Conservation (phyloP, 2,329 filamentous ascomycete genomes). For the Pseudocercospora musae region DNA sequence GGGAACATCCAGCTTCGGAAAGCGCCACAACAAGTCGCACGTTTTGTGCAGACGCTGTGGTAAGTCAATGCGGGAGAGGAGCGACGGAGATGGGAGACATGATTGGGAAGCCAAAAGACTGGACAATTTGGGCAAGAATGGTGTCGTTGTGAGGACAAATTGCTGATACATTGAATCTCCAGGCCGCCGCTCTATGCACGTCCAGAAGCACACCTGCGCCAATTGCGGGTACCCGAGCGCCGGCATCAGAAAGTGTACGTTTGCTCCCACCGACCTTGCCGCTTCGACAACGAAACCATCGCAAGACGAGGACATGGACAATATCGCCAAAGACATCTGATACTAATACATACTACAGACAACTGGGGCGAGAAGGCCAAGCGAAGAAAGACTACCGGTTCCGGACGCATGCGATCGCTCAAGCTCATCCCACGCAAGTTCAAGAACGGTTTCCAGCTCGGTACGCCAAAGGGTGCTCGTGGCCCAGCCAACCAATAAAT, state of each 20-base stretch:
- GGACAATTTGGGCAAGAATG: background rate
- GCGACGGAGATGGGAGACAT: conserved; percentile 1
- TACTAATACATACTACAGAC: conserved; percentile 47
- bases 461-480: conserved; percentile 78
- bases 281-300: background rate
- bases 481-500: conserved; percentile 43
- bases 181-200: conserved; percentile 96
- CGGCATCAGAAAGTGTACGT: conserved; percentile 98
- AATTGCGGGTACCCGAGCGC: conserved; percentile 95
- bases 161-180: conserved; percentile 29
- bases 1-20: conserved; percentile 69
- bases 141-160: conserved; percentile 12
- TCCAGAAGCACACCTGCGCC: conserved; percentile 98
- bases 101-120: conserved; percentile 6
- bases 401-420: conserved; percentile 92
- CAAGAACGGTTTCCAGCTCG: conserved; percentile 96
- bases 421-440: conserved; percentile 89
- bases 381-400: conserved; percentile 98
- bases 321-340: background rate
- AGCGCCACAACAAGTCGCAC: conserved; percentile 98
- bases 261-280: conserved; percentile 9
- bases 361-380: conserved; percentile 99
- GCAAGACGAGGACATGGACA: background rate
- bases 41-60: conserved; percentile 97
- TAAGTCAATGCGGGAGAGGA: conserved; percentile 53